Evolutionary conservation across 2,329 filamentous ascomycete species (phyloP).

Genomic region (Leptographium lundbergii): DNA sequence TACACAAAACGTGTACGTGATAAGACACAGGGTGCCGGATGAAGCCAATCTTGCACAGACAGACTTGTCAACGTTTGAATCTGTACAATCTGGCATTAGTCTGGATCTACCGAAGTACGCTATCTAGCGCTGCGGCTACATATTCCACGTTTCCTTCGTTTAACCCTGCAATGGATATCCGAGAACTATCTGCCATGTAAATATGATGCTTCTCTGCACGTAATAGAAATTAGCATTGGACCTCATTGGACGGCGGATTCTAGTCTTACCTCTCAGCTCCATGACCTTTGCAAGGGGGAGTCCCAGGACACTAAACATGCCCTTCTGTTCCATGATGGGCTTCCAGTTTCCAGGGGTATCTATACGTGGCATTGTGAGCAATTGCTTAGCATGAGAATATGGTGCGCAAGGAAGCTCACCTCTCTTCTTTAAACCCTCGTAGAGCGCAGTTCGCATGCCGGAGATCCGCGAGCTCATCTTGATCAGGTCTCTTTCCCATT

Average conservation of each 20-base stretch:
- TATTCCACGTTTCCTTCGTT: not conserved
- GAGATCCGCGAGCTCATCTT: constrained; percentile 95
- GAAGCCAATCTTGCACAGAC: too few species aligned
- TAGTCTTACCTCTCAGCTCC: not conserved
- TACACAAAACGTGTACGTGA: too few species aligned
- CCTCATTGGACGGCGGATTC: not conserved
- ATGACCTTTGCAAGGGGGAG: not conserved
- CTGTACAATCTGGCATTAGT: not conserved
- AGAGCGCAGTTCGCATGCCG: constrained; percentile 69
- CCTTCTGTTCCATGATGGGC: not conserved
- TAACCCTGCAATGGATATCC: not conserved
- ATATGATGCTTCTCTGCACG: not conserved
- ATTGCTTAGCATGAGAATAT: not conserved
- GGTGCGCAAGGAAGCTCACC: not conserved
- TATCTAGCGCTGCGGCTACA: not conserved
- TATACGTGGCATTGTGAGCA: not conserved
- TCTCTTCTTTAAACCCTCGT: constrained; percentile 28
- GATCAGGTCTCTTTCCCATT: constrained; percentile 83
- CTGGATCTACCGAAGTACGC: not conserved
- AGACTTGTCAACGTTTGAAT: too few species aligned
- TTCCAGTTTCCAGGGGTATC: not conserved
- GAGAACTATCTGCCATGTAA: not conserved
- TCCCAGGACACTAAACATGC: not conserved
- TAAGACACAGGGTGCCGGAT: too few species aligned
- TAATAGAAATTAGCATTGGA: not conserved